Percentiles rank a stretch among this genome's conserved stretches.
Evolutionary conservation across 148 eudicot species (phyloP).

Genomic region (Heliosperma pusillum): DNA sequence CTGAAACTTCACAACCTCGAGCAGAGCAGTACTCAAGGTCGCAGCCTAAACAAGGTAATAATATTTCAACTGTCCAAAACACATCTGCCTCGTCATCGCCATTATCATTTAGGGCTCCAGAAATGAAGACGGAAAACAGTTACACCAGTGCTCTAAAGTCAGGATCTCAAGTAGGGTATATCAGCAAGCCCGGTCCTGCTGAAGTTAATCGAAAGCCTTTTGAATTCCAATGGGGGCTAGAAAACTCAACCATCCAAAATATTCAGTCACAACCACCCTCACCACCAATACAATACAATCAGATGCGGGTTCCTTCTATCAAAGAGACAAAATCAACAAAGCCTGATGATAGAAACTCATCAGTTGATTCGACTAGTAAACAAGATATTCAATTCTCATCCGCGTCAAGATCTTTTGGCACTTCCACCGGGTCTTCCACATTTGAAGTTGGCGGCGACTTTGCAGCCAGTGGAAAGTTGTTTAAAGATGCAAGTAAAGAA

Average conservation of each 20-base stretch:
- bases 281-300: conserved; percentile 28
- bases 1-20: conserved; percentile 25
- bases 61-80: conserved; percentile 18
- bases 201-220: conserved; percentile 22
- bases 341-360: conserved; percentile 30
- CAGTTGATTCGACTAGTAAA: conserved; percentile 21
- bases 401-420: conserved; percentile 22
- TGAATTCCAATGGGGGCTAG: conserved; percentile 13
- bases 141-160: conserved; percentile 27
- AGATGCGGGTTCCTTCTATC: conserved; percentile 25
- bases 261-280: conserved; percentile 26
- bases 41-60: conserved; percentile 26
- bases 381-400: conserved; percentile 30
- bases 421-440: conserved; percentile 25
- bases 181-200: conserved; percentile 25
- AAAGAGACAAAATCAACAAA: conserved; percentile 23
- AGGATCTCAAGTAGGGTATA: conserved; percentile 15
- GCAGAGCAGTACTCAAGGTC: conserved; percentile 21
- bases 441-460: conserved; percentile 22
- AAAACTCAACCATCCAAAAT: conserved; percentile 22
- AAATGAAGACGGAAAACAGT: conserved; percentile 22
- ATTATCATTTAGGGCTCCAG: conserved; percentile 23
- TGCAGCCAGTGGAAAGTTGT: conserved; percentile 24
- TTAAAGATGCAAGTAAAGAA: conserved; percentile 33
- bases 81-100: conserved; percentile 29